Evolutionary conservation across 352 stramenopile genomes (phyloP), one percentile per base, ranked within the genome.

Genomic region (Phytopythium helicoides): DNA sequence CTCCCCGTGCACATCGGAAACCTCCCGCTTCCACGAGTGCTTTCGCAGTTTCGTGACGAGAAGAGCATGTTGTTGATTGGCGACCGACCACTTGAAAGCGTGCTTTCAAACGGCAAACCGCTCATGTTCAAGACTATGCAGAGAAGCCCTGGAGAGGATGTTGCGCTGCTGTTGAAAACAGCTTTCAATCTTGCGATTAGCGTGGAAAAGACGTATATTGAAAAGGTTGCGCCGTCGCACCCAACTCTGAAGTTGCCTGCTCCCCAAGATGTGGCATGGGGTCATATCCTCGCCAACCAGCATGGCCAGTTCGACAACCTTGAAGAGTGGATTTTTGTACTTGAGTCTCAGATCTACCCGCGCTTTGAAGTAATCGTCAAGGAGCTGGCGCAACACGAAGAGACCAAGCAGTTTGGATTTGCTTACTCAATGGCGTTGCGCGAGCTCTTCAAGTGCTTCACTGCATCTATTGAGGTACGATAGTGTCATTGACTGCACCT

Each of bases 401-500:
- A 87, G 31, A 84, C 81, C 7, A 78, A 90, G 47, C 76, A 94
- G 22, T 68, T 94, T 44, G 68, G 73, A 5, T 91, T 92, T 51
- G 78, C 80, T 10, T 92, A 94, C 67, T 87, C 80, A 10, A 73
- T 94, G 56, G 81, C 76, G 3, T 56, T 92, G 57, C 76, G 81
- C 21, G 78, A 92, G 53, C 52, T 94, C 38, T 70, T 94, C 45
- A 90, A 88, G 63, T 89, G 80, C 39, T 92, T 94, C 42, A 87
- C 81, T 1, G 68, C 61, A 47, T 94, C 84, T 0, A 60, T 94
- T 9, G 84, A 94, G 71, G 81, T 94, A 62, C 19, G 62, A 12
- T 34, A 10, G 16, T n/a, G 8, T 37, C 6, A 18, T 0, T 19
- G 14, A 21, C 15, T 41, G 11, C 65, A 3, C 15, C 49, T 19